Base-by-base conservation (phyloP, 73 alveolate species). In the Paramecium caudatum region DNA sequence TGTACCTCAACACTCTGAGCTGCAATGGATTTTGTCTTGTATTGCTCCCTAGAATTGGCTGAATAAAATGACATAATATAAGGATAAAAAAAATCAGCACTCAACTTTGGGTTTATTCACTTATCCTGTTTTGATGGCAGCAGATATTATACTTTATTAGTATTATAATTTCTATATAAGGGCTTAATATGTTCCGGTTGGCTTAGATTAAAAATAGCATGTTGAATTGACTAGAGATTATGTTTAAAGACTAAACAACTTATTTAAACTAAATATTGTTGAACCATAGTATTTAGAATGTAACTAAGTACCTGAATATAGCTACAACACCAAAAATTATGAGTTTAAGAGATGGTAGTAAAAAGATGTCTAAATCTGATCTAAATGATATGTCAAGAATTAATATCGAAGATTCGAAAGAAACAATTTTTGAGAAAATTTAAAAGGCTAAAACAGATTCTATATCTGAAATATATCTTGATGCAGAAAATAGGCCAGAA, bases 71-170 rank as follows among this genome's bases (percentile, higher is more conserved):
- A 96, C 95, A 2, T 81, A 96, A 91, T 96, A 65, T 82, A 96
- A 96, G 78, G 98, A 95, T 82, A 96, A 96, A 91, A 95, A 95
- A 65, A 37, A 83, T 16, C 70, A 82, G 23, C 32, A 70, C 9
- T 91, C 97, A 9, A 74, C 96, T 16, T 37, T 95, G 17, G 98
- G 98, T 4, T 90, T 96, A 7, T 95, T 50, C 41, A 50, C 96
- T 9, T 96, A 96, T 61, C 99, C 99, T 19, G 93, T 93, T 16
- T 90, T 96, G 23, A 95, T 96, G 99, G 98, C 99, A 1, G 97
- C 99, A 7, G 99, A 96, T 81, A 95, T 96, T 39, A 82, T 96
- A 61, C 88, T 95, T 10, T 96, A 95, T 41, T 47, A 90, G 94
- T 90, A 63, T 36, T 37, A 25, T 3, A 7, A 61, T 47, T 16